phyloP scores from a whole-genome alignment of 1,139 yeast genomes.

The Nakaseomyces bracarensis region DNA sequence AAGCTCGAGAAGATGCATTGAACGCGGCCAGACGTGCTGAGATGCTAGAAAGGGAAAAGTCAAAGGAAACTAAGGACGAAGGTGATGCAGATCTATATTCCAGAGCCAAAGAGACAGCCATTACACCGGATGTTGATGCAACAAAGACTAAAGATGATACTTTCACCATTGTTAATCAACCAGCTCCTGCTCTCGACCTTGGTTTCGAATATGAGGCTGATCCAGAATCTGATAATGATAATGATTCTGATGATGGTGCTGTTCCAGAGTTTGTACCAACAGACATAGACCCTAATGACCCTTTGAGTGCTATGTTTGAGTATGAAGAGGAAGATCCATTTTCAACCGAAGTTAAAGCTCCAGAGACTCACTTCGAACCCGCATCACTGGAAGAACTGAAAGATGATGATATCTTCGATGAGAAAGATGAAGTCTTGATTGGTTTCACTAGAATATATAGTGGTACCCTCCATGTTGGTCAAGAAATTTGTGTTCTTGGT shows the following conservation, averaged over 20 bases:
- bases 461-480: slow-evolving; percentile 72
- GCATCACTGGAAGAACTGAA: slow-evolving; percentile 34
- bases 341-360: slow-evolving; percentile 27
- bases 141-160: slow-evolving; percentile 12
- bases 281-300: slow-evolving; percentile 31
- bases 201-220: slow-evolving; percentile 20
- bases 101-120: slow-evolving; percentile 25
- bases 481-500: slow-evolving; percentile 63
- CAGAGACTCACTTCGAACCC: slow-evolving; percentile 22
- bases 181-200: slow-evolving; percentile 22
- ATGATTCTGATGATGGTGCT: slow-evolving; percentile 11
- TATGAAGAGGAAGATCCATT: slow-evolving; percentile 31
- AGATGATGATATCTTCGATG: slow-evolving; percentile 41
- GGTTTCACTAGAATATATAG: slow-evolving; percentile 88
- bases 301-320: slow-evolving; percentile 30
- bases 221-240: slow-evolving; percentile 11
- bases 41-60: slow-evolving; percentile 37
- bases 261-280: slow-evolving; percentile 24
- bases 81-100: slow-evolving; percentile 26
- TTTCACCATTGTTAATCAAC: slow-evolving; percentile 21
- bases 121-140: slow-evolving; percentile 25
- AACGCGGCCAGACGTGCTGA: slow-evolving; percentile 63
- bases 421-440: slow-evolving; percentile 54
- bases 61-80: slow-evolving; percentile 13
- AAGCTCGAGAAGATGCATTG: slow-evolving; percentile 49